Evolutionary conservation across 2,329 filamentous ascomycete genomes (phyloP).

Genomic region (Scedosporium apiospermum): DNA sequence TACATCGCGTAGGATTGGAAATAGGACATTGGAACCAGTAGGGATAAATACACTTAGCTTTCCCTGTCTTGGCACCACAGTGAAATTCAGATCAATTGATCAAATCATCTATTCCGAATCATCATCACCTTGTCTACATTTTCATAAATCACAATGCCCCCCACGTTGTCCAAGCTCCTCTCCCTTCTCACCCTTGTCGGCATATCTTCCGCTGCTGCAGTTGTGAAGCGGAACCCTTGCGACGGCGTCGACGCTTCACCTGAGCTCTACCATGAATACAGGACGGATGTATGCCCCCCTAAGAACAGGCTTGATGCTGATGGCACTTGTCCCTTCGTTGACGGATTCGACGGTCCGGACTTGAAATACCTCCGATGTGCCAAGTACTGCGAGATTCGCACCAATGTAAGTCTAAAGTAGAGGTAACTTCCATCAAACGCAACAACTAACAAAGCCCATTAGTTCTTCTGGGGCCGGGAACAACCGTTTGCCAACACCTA

Average conservation of each 20-base stretch:
- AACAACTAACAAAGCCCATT: not conserved
- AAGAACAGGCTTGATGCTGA: not conserved
- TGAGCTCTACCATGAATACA: not conserved
- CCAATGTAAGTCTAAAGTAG: constrained; percentile 9
- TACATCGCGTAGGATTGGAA: too few species aligned
- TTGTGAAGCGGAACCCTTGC: not conserved
- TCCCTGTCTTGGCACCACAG: too few species aligned
- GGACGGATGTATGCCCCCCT: not conserved
- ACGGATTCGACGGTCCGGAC: not conserved
- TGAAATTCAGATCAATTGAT: too few species aligned
- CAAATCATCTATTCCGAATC: not conserved
- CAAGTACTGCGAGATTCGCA: constrained; percentile 5
- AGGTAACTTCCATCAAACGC: not conserved
- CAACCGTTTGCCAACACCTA: constrained; percentile 25
- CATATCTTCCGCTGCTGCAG: not conserved
- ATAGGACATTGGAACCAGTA: too few species aligned
- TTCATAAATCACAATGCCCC: not conserved
- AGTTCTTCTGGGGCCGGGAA: constrained; percentile 18
- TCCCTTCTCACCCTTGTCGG: not conserved
- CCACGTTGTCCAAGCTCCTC: not conserved
- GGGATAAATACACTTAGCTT: too few species aligned
- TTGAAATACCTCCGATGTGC: not conserved
- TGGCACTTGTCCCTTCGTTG: not conserved
- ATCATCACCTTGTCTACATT: not conserved
- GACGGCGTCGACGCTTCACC: not conserved